Percentiles rank a stretch among this genome's conserved stretches.
These are phyloP conservation scores for Starmerella bombicola DNA, from an alignment of 805 yeast species.

Conservation along the genomic window DNA sequence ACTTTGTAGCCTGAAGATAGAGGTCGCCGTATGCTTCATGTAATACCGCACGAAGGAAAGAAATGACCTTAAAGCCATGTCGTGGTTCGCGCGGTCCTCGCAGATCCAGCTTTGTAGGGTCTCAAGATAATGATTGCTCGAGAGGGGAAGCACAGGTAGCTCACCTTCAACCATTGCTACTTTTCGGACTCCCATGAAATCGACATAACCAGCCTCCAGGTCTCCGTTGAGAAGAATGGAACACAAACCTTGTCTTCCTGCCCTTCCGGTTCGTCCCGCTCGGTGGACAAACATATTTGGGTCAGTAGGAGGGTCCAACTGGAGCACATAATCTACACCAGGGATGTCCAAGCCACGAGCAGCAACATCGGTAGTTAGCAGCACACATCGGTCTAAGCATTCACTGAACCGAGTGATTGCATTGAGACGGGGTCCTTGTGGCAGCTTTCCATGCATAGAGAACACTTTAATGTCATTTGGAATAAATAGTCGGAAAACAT, in stretches of 20 bases:
- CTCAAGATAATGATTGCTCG: constrained; percentile 18
- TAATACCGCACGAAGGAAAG: constrained; percentile 77
- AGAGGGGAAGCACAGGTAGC: neutral
- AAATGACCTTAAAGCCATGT: constrained; percentile 62
- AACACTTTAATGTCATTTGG: constrained; percentile 34
- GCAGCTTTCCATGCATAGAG: constrained; percentile 83
- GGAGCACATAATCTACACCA: constrained; percentile 87
- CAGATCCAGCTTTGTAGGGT: constrained; percentile 43
- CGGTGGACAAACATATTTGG: constrained; percentile 86
- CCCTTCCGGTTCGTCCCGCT: constrained; percentile 92
- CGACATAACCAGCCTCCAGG: constrained; percentile 69
- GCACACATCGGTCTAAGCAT: constrained; percentile 38
- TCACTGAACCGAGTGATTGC: constrained; percentile 53
- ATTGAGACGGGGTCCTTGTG: constrained; percentile 64
- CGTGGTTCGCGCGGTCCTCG: constrained; percentile 69
- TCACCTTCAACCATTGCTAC: constrained; percentile 36
- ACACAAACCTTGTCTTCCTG: constrained; percentile 72
- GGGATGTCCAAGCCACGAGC: constrained; percentile 95
- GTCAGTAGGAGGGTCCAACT: constrained; percentile 87
- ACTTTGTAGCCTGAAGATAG: constrained; percentile 65
- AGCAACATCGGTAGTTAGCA: constrained; percentile 95
- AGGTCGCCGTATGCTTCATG: constrained; percentile 74
- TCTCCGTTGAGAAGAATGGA: constrained; percentile 60
- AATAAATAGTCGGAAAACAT: constrained; percentile 14
- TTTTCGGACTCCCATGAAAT: constrained; percentile 62